Evolutionary conservation across 2,329 filamentous ascomycete genomes (phyloP).

Genomic region (Aspergillus pseudoterreus): DNA sequence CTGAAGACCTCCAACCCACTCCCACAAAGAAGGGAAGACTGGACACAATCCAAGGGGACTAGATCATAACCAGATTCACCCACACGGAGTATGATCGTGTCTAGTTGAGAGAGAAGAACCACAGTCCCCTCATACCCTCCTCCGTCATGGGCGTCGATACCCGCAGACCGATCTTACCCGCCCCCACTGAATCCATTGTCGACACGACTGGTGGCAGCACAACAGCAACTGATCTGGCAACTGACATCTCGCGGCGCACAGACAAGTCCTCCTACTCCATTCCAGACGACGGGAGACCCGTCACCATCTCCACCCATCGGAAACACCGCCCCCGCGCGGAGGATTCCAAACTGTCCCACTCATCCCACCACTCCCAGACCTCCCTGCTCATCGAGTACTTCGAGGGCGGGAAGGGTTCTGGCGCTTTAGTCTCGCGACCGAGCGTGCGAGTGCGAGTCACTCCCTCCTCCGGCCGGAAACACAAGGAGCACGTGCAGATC

Average conservation of each 20-base stretch:
- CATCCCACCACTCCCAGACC: constrained; percentile 68
- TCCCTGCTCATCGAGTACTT: constrained; percentile 94
- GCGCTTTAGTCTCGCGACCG: constrained; percentile 62
- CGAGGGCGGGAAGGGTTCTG: constrained; percentile 66
- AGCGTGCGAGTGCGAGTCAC: constrained; percentile 79
- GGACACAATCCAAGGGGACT: background rate
- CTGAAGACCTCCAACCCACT: background rate
- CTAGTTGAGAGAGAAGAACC: constrained; percentile 21
- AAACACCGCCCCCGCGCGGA: constrained; percentile 56
- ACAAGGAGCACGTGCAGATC: constrained; percentile 77
- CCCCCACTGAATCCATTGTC: constrained; percentile 48
- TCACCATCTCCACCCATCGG: constrained; percentile 75
- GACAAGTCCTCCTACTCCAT: constrained; percentile 50
- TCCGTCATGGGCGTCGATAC: constrained; percentile 47
- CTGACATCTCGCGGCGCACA: constrained; percentile 48
- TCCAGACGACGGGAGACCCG: constrained; percentile 63
- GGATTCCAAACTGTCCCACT: constrained; percentile 48
- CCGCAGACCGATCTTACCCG: constrained; percentile 48
- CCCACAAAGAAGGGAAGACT: background rate
- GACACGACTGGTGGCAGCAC: constrained; percentile 42
- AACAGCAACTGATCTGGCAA: constrained; percentile 46
- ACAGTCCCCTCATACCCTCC: constrained; percentile 7
- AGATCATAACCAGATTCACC: background rate
- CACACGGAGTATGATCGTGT: constrained; percentile 33
- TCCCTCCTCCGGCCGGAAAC: constrained; percentile 62